Evolutionary conservation across 768 basidiomycete species (phyloP).

Genomic region (Boletus tylopilopsis): DNA sequence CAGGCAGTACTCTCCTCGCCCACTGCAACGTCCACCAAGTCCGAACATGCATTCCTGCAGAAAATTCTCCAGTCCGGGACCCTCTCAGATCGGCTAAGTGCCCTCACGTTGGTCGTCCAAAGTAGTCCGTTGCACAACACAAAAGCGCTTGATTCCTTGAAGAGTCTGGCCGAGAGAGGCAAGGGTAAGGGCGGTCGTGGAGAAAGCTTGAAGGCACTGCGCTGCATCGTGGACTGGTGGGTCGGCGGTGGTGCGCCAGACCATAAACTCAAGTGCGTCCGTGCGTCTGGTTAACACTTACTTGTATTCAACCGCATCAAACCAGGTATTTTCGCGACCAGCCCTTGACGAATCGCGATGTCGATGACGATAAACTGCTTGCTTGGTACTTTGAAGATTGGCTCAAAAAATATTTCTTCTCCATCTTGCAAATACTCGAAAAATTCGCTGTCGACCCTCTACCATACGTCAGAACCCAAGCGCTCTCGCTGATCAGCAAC

Average conservation of each 20-base stretch:
- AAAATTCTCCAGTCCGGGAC: slow-evolving; percentile 88
- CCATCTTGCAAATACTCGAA: slow-evolving; percentile 86
- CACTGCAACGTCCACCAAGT: slow-evolving; percentile 41
- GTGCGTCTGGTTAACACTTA: background rate
- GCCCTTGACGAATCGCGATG: slow-evolving; percentile 56
- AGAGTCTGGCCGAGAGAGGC: slow-evolving; percentile 70
- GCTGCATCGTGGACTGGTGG: slow-evolving; percentile 98
- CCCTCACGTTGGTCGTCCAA: slow-evolving; percentile 85
- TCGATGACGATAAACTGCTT: slow-evolving; percentile 70
- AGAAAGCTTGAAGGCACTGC: slow-evolving; percentile 84
- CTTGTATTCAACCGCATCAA: background rate
- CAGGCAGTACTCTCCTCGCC: slow-evolving; percentile 42
- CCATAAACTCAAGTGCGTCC: slow-evolving; percentile 76
- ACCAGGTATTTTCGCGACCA: slow-evolving; percentile 89
- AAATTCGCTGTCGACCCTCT: slow-evolving; percentile 80
- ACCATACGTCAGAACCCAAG: slow-evolving; percentile 83
- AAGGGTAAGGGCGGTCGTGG: slow-evolving; percentile 88
- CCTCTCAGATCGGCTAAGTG: slow-evolving; percentile 86
- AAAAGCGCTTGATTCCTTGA: slow-evolving; percentile 72
- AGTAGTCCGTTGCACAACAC: slow-evolving; percentile 83
- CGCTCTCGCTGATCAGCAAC: slow-evolving; percentile 70
- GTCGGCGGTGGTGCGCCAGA: slow-evolving; percentile 87
- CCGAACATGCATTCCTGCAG: slow-evolving; percentile 78
- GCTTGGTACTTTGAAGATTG: slow-evolving; percentile 96
- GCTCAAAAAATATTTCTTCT: slow-evolving; percentile 96